Base-by-base conservation (phyloP, 257 asterid genomes). In the Solanum gandarillasii region DNA sequence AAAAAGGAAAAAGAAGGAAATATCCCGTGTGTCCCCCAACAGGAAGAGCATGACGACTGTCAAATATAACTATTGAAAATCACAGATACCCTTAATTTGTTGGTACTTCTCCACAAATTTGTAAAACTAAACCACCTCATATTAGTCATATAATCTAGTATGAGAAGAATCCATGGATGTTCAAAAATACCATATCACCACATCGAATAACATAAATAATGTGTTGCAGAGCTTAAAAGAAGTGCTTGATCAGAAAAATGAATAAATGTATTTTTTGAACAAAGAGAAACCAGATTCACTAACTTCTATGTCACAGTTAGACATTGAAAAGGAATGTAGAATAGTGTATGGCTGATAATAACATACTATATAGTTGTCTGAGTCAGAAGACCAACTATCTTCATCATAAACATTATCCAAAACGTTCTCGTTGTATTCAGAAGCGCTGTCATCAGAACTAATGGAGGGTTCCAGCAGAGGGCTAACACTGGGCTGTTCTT, bases 311-410 rank as follows among this genome's bases (percentile, higher is more conserved):
- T 46, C 83, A 43, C 23, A 68, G 10, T 21, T 72, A 32, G 74
- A 65, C 72, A 68, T 48, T 46, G 60, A 41, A 36, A 7, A 73
- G 21, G 16, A 83, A 41, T 74, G 39, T 79, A 62, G 39, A 23
- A 27, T 12, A 34, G 31, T 14, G 9, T 86, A 74, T 46, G 86
- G 4, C 5, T 58, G 78, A 38, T 2, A 12, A 81, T 72, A 82
- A 86, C 87, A 86, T 93, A 86, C 94, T 39, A 84, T 62, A 87
- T 93, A 98, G 83, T 89, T 78, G 38, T 92, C 98, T 18, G 67
- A 79, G 85, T 46, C 67, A 4, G 68, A 81, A n/a, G 98, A 92
- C 94, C 95, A 94, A 91, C 93, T 92, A 72, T 92, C 98, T 46
- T 83, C 16, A 43, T 96, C 98, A 1, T 96, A 93, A 32, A 88